Conservation (phyloP, 768 basidiomycete genomes). For the Rhizopogon vinicolor region DNA sequence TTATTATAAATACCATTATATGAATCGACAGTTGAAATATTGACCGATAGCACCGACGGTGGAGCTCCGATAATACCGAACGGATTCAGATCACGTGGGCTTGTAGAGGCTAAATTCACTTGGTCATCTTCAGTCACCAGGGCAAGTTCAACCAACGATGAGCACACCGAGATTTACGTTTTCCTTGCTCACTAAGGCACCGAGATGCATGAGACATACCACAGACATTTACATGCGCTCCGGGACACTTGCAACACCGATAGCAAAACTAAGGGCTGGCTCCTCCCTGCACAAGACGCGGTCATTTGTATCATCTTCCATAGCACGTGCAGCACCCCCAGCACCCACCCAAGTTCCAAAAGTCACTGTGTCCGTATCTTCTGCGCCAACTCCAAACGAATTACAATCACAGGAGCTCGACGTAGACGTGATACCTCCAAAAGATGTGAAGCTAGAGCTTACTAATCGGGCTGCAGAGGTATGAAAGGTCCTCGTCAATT, state of each 20-base stretch:
- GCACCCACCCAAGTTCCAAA: neutral
- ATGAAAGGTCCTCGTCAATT: constrained; percentile 7
- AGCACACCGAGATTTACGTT: neutral
- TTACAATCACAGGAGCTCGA: constrained; percentile 62
- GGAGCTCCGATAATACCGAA: too few relatives aligned
- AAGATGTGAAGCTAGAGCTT: constrained; percentile 51
- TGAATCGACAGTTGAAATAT: too few relatives aligned
- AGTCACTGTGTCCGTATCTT: neutral
- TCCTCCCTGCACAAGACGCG: neutral
- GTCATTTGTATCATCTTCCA: neutral
- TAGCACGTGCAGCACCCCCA: neutral
- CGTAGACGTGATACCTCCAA: constrained; percentile 49
- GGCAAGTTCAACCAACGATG: neutral
- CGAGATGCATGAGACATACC: neutral
- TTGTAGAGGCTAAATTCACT: neutral
- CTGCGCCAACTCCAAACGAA: constrained; percentile 44
- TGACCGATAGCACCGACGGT: too few relatives aligned
- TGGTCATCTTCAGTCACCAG: neutral
- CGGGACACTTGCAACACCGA: neutral
- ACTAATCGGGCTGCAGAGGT: constrained; percentile 80
- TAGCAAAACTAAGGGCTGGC: neutral
- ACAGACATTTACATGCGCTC: neutral
- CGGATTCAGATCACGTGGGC: neutral
- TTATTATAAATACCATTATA: too few relatives aligned
- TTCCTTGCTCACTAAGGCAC: neutral